These are phyloP conservation scores for Porogramme epimiltina DNA, from an alignment of 1,284 basidiomycete species.

Conservation along the genomic window DNA sequence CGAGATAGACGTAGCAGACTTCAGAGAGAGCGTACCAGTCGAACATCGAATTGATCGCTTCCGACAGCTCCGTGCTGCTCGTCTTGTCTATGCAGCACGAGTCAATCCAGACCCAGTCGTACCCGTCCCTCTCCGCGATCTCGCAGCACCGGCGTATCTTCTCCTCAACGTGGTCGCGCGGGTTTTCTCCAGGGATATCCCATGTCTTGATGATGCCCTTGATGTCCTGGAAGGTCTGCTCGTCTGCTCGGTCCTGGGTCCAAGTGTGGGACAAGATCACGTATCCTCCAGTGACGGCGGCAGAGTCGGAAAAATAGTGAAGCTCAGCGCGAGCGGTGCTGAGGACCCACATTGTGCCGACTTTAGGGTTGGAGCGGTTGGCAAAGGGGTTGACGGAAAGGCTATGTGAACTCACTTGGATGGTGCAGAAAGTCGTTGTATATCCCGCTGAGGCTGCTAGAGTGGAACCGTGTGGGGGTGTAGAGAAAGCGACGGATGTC, in stretches of 20 bases:
- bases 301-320: neutral
- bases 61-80: slow-evolving; percentile 2
- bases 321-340: neutral
- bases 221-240: neutral
- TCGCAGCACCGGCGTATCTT: neutral
- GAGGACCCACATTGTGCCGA: slow-evolving; percentile 1
- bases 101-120: neutral
- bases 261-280: slow-evolving; percentile 1
- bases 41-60: slow-evolving; percentile 13
- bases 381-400: too few relatives aligned
- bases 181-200: neutral
- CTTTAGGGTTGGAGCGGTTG: too few relatives aligned
- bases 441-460: too few relatives aligned
- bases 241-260: neutral
- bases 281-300: neutral
- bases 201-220: neutral
- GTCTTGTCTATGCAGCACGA: slow-evolving; percentile 1
- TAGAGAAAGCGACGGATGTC: too few relatives aligned
- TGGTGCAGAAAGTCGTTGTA: too few relatives aligned
- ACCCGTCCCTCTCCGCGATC: neutral
- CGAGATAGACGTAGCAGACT: slow-evolving; percentile 3
- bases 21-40: neutral
- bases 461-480: too few relatives aligned
- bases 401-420: too few relatives aligned
- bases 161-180: neutral